Evolutionary conservation across 1,139 yeast genomes (phyloP).

Genomic region (Pichia sp.): DNA sequence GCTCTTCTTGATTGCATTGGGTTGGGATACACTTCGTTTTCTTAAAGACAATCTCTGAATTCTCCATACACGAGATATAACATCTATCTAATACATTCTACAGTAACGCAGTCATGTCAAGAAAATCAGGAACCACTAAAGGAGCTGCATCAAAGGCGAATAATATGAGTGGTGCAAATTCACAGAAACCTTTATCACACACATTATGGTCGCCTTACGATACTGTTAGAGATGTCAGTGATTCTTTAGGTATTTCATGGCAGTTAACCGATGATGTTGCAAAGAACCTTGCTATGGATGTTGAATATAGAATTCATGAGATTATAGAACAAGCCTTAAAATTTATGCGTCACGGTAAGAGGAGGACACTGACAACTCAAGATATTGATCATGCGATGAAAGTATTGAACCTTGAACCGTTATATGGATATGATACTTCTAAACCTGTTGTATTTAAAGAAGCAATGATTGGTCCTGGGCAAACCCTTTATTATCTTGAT

Average conservation of each 20-base stretch:
- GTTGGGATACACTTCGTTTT: too few species aligned
- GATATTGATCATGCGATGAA: slow-evolving; percentile 79
- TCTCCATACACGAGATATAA: too few species aligned
- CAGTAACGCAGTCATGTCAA: too few species aligned
- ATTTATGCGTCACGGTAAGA: slow-evolving; percentile 90
- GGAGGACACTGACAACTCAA: slow-evolving; percentile 71
- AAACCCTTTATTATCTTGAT: slow-evolving; percentile 84
- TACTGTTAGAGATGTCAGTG: slow-evolving; percentile 95
- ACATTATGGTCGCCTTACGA: slow-evolving; percentile 97
- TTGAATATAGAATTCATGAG: slow-evolving; percentile 93
- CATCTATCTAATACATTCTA: too few species aligned
- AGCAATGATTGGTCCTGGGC: slow-evolving; percentile 88
- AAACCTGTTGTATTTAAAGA: slow-evolving; percentile 65
- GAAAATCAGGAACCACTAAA: slow-evolving; percentile 1
- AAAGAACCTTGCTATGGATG: slow-evolving; percentile 95
- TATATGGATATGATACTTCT: slow-evolving; percentile 64
- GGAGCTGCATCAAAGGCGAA: background rate
- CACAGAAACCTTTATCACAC: slow-evolving; percentile 45
- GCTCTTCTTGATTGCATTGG: too few species aligned
- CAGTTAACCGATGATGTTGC: slow-evolving; percentile 84
- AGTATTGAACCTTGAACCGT: slow-evolving; percentile 82
- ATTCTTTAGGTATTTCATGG: slow-evolving; percentile 69
- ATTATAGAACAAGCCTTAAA: slow-evolving; percentile 91
- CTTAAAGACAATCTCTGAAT: too few species aligned
- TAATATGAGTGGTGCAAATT: background rate